A percentile compares a stretch with the other conserved stretches of the same genome.
Evolutionary conservation across 768 basidiomycete species (phyloP).

Genomic region (Tulasnella sp.): DNA sequence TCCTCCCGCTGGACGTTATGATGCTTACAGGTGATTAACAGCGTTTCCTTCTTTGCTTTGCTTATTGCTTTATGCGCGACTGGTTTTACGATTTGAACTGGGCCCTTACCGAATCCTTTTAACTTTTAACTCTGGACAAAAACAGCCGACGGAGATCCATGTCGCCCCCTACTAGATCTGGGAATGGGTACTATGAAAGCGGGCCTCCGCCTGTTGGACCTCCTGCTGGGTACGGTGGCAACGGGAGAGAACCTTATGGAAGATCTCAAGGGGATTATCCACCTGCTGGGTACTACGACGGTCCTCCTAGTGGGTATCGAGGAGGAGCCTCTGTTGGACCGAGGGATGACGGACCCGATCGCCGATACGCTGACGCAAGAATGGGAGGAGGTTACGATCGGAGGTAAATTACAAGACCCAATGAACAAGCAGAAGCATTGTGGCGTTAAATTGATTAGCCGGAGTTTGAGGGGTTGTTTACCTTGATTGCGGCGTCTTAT

Average conservation of each 20-base stretch:
- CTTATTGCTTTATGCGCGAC: not conserved
- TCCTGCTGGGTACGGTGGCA: constrained; percentile 5
- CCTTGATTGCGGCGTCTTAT: not conserved
- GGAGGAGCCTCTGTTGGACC: not conserved
- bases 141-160: constrained; percentile 45
- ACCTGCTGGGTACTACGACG: not conserved
- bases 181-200: constrained; percentile 22
- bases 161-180: constrained; percentile 48
- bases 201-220: constrained; percentile 11
- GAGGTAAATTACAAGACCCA: not conserved
- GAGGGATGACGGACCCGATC: not conserved
- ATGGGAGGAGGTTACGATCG: constrained; percentile 2
- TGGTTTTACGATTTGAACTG: not conserved
- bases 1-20: constrained; percentile 2
- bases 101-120: not conserved
- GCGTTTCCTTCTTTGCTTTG: not conserved
- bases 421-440: not conserved
- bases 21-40: constrained; percentile 5
- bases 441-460: not conserved
- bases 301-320: not conserved
- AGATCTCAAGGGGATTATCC: constrained; percentile 4
- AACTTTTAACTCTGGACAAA: not conserved
- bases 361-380: constrained; percentile 1
- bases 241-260: not conserved
- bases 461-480: not conserved